Evolutionary conservation across 2,329 filamentous ascomycete species (phyloP).

Genomic region (Neofusicoccum sp.): DNA sequence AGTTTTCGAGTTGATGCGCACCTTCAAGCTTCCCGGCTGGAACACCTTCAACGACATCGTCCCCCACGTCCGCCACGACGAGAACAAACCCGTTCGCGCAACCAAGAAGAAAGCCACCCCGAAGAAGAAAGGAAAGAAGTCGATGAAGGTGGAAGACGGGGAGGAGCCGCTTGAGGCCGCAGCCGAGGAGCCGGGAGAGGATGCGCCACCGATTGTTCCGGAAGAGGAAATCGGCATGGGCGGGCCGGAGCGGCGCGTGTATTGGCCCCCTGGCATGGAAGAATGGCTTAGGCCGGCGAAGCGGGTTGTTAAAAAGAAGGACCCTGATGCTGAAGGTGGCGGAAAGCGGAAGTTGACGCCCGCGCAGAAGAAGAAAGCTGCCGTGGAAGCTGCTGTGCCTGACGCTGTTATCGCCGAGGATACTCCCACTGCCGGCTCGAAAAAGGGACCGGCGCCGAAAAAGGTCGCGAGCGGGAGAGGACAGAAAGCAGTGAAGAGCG

Average conservation of each 20-base stretch:
- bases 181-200: conserved; percentile 40
- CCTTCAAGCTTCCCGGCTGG: conserved; percentile 78
- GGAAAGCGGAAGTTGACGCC: conserved; percentile 29
- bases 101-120: conserved; percentile 43
- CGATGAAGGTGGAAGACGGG: conserved; percentile 35
- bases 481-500: conserved; percentile 31
- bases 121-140: conserved; percentile 45
- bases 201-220: conserved; percentile 45
- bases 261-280: conserved; percentile 88
- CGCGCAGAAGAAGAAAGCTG: conserved; percentile 33
- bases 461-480: conserved; percentile 24
- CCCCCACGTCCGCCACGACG: conserved; percentile 73
- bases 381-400: conserved; percentile 18
- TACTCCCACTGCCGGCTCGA: not conserved
- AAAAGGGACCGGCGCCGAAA: conserved; percentile 33
- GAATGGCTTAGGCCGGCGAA: conserved; percentile 85
- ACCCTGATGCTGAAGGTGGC: conserved; percentile 37
- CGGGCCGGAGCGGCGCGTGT: conserved; percentile 75
- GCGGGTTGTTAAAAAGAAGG: conserved; percentile 60
- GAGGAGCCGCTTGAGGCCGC: conserved; percentile 42
- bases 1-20: conserved; percentile 90
- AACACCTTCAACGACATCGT: conserved; percentile 73
- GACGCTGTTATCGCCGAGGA: not conserved
- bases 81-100: conserved; percentile 55
- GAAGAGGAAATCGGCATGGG: conserved; percentile 82